Base-by-base conservation (phyloP, 2,329 filamentous ascomycete genomes). In the Arthrobotrys iridis region DNA sequence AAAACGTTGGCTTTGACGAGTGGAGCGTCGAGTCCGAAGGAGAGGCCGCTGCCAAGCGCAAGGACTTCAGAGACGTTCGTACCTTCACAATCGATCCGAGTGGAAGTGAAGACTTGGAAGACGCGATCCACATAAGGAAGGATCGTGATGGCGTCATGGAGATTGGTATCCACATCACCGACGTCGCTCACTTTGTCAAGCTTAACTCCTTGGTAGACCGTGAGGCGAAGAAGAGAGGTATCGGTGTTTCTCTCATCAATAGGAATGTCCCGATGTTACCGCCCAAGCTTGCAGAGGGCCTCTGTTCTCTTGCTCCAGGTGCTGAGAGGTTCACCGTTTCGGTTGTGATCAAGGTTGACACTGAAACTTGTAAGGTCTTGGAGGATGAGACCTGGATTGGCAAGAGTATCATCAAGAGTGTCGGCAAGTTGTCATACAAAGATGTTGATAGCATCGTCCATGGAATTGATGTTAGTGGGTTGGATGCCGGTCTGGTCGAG, bases 121-220 rank as follows among this genome's bases (percentile, higher is more conserved):
- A 97, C 81, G 95, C 93, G 35, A 88, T 98, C 78, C 95, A 99
- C 81, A 88, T 97, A 83, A 97, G 96, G 85, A 87, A 89, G 40
- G 87, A 93, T 65, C 85, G 88, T 11, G 91, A 97, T 82, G 93
- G 92, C 80, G 91, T 92, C 82, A 89, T 97, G 77, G 94, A 99
- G 82, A 91, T 99, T 79, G 95, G 93, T 84, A 89, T 98, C 68
- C 95, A 99, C 83, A 92, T 99, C 81, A 89, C 94, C 30, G 95
- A 99, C 82, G 90, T 98, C 78, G 90, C 95, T 76, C 93, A 99
- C 84, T 99, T 99, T 81, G 92, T 99, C 82, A 98, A 98, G 86
- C 87, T 90, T 52, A 96, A 96, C 85, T 97, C 93, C 13, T 88
- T 98, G 48, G 93, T 98, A 58, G 95, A 99, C 80, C 91, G 95